phyloP scores from a whole-genome alignment of 441 rosid genomes.

The Euphorbia celastroides region DNA sequence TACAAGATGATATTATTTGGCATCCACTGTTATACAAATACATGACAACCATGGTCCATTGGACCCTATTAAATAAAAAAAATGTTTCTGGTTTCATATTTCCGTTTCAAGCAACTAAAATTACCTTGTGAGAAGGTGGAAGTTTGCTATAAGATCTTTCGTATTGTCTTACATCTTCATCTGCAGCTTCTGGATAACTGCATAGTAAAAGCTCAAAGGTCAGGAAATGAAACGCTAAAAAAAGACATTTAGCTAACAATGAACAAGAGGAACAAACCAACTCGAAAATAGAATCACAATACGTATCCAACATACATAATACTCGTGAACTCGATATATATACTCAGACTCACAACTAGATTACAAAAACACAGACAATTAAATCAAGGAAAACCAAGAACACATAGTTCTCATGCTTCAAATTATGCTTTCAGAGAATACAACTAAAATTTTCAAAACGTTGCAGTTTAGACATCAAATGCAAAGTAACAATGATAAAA shows the following conservation, averaged over 20 bases:
- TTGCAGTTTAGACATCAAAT: neutral
- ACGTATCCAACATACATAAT: no score
- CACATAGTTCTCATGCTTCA: neutral
- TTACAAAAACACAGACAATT: neutral
- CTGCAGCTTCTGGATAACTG: constrained; percentile 88
- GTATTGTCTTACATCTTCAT: constrained; percentile 75
- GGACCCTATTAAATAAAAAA: neutral
- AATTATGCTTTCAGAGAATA: neutral
- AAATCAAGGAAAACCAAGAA: neutral
- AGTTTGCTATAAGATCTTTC: constrained; percentile 80
- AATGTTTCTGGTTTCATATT: neutral
- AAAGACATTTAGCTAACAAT: neutral
- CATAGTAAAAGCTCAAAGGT: neutral
- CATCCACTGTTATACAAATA: neutral
- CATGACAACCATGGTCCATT: neutral
- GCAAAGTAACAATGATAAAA: neutral
- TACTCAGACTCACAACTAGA: neutral
- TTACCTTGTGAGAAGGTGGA: constrained; percentile 68
- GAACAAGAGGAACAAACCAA: neutral
- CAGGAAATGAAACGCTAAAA: neutral
- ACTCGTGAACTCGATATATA: no score
- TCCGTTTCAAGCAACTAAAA: neutral
- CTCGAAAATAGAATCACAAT: neutral
- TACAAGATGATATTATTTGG: neutral
- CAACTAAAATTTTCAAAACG: neutral